A percentile compares a stretch with the other conserved stretches of the same genome.
Evolutionary conservation across 257 asterid genomes (phyloP).

Genomic region (Thymus mandschuricus): DNA sequence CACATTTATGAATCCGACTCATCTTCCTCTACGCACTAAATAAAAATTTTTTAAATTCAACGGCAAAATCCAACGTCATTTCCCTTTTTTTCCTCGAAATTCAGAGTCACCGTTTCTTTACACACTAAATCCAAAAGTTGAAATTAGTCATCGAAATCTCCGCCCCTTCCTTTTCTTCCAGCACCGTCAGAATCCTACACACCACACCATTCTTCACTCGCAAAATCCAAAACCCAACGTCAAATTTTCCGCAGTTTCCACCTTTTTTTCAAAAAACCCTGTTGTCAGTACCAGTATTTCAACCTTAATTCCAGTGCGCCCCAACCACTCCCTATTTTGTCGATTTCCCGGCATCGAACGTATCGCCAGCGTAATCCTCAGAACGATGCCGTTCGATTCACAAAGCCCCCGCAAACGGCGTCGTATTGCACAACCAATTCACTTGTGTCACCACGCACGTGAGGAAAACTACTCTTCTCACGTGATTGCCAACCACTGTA

Average conservation of each 20-base stretch:
- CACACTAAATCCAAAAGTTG: not conserved
- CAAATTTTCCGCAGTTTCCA: not conserved
- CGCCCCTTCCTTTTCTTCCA: not conserved
- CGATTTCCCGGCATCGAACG: not conserved
- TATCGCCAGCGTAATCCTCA: not conserved
- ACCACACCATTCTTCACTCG: not conserved
- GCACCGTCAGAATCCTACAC: too few relatives aligned
- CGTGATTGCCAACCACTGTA: too few relatives aligned
- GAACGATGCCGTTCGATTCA: not conserved
- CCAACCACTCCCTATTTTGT: not conserved
- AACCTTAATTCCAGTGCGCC: not conserved
- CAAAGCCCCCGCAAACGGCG: too few relatives aligned
- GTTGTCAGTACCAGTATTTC: not conserved
- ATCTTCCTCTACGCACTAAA: not conserved
- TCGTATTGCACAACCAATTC: too few relatives aligned
- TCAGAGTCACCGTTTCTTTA: too few relatives aligned
- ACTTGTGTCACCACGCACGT: too few relatives aligned
- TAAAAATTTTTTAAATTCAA: not conserved
- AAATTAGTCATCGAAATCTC: not conserved
- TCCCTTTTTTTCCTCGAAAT: not conserved
- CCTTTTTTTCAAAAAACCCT: not conserved
- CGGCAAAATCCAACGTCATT: not conserved
- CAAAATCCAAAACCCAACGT: not conserved
- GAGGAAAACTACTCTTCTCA: too few relatives aligned
- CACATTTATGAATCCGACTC: not conserved